phyloP scores from a whole-genome alignment of 352 stramenopile genomes.

The Phytophthora fragariaefolia region DNA sequence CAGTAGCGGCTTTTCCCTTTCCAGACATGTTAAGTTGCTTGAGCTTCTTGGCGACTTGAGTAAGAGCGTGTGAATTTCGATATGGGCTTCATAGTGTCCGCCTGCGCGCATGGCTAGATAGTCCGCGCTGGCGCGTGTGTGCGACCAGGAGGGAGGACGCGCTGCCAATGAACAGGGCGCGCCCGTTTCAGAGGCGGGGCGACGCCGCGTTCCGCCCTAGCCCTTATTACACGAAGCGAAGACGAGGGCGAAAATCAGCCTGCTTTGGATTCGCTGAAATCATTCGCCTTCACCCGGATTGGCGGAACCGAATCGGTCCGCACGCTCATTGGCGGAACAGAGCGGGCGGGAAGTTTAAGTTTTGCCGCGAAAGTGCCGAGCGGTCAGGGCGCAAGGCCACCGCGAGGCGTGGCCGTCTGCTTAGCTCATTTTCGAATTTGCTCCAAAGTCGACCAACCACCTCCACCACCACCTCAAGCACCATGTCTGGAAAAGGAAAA shows the following conservation, averaged over 20 bases:
- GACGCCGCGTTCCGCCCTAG: conserved; percentile 7
- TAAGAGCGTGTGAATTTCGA: conserved; percentile 39
- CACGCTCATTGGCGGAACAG: conserved; percentile 29
- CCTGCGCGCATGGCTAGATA: not conserved
- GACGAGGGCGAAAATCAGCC: conserved; percentile 16
- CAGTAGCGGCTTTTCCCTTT: conserved; percentile 79
- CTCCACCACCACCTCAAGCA: conserved; percentile 40
- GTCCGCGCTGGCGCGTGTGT: not conserved
- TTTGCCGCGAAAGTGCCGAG: conserved; percentile 9
- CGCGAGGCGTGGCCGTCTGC: not conserved
- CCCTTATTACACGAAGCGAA: conserved; percentile 16
- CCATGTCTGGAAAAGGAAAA: conserved; percentile 85
- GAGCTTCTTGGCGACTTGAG: conserved; percentile 34
- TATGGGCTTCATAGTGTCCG: conserved; percentile 14
- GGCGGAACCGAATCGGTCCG: conserved; percentile 7
- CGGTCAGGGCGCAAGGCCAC: not conserved
- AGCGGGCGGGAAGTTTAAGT: conserved; percentile 16
- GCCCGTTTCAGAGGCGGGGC: conserved; percentile 1
- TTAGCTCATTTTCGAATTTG: conserved; percentile 46
- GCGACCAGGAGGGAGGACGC: conserved; percentile 18
- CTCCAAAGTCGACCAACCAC: conserved; percentile 48
- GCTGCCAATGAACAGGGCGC: not conserved
- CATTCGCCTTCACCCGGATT: conserved; percentile 7
- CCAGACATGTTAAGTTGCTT: conserved; percentile 62
- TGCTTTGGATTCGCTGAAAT: conserved; percentile 26